These are phyloP conservation scores for Quambalaria eucalypti DNA, from an alignment of 1,284 basidiomycete species.

Conservation along the genomic window DNA sequence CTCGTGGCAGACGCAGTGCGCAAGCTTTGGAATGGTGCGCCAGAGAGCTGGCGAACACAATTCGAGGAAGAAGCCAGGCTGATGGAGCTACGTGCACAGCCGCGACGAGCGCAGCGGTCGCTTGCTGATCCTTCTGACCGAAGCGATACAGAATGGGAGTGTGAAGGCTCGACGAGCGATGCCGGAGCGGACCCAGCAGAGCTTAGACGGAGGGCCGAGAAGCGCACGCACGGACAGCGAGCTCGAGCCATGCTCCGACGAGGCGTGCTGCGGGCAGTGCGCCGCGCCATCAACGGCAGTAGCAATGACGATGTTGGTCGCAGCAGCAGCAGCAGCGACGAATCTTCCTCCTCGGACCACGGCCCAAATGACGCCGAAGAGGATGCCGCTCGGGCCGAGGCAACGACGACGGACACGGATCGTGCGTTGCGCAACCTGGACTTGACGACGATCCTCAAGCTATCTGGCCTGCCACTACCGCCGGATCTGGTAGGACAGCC, in stretches of 20 bases:
- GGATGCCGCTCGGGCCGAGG: conserved; percentile 12
- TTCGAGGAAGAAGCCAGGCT: conserved; percentile 30
- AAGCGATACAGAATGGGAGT: conserved; percentile 2
- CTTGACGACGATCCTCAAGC: conserved; percentile 25
- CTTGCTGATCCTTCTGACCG: neutral
- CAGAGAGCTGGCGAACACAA: conserved; percentile 40
- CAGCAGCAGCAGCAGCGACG: neutral
- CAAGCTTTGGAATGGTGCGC: conserved; percentile 38
- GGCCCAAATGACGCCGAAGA: conserved; percentile 11
- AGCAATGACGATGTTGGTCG: conserved; percentile 11
- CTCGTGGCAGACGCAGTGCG: conserved; percentile 40
- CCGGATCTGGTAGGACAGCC: conserved; percentile 26
- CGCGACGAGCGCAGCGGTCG: neutral
- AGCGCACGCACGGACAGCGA: conserved; percentile 1
- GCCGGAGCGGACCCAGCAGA: conserved; percentile 19
- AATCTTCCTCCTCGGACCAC: neutral
- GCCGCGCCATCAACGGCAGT: conserved; percentile 36
- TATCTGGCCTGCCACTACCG: conserved; percentile 25
- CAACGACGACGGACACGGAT: conserved; percentile 11
- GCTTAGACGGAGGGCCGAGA: conserved; percentile 3
- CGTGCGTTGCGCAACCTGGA: conserved; percentile 26
- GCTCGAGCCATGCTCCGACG: conserved; percentile 30
- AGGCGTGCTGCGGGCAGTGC: conserved; percentile 29
- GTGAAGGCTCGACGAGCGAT: conserved; percentile 12
- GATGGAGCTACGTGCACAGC: neutral